Evolutionary conservation across 78 protist genomes (phyloP), one percentile per base, ranked within the genome.

Genomic region (Chrysochromulina tobinii): DNA sequence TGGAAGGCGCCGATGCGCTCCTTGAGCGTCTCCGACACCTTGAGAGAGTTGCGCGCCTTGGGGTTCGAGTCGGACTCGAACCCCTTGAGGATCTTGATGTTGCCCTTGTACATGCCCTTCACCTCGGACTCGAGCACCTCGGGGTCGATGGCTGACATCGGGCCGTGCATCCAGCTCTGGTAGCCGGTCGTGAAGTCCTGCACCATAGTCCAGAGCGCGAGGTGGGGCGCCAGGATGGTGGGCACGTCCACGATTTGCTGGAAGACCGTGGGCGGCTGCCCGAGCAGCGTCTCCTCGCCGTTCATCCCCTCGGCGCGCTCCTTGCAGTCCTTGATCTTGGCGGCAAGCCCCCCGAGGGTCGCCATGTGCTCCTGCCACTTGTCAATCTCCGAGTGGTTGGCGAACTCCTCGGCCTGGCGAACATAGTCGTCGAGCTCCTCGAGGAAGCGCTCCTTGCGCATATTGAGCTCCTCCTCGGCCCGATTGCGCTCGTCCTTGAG

Each of bases 1-100:
- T 38, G 6, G 25, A 95, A 89, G 27, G 92, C 94, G 38, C 25
- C 91, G 25, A 88, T 66, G 48, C n/a, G 86, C 64, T 59, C 25
- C 54, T 72, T 75, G 79, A 89, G 23, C 27, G 85, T n/a, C 25
- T 66, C 66, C 2, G 81, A 61, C 86, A 79, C 77, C 3, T 64
- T 61, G 58, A 88, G 72, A 18, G 72, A n/a, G 18, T 11, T 64
- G 14, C 72, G 61, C 23, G 53, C 83, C 69, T 55, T 25, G 25
- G 15, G 17, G 27, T 7, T 68, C 51, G 83, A 91, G 8, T 93
- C 72, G 8, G 67, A 4, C 50, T 81, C 57, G 9, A 94, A 89
- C 55, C 48, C 91, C 48, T 84, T 66, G 67, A 61, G 27, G n/a
- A 3, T 15, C 50, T 67, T 69, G 88, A 57, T 58, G 55, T 17